phyloP scores from a whole-genome alignment of 179 eudicot genomes.

The Silene noctiflora region DNA sequence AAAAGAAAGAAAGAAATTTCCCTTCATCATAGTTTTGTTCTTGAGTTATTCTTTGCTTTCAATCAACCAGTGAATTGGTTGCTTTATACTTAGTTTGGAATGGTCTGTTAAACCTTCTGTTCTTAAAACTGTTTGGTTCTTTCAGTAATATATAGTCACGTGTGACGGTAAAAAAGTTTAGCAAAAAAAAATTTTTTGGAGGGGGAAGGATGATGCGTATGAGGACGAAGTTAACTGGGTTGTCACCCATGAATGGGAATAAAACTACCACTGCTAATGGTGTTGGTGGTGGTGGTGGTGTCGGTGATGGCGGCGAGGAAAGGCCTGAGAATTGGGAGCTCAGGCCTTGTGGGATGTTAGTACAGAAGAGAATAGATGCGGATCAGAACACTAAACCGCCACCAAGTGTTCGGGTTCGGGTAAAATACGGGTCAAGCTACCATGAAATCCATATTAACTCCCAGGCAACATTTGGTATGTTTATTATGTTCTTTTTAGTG shows the following conservation, averaged over 20 bases:
- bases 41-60: conserved; percentile 3
- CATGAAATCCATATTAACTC: conserved; percentile 62
- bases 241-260: conserved; percentile 35
- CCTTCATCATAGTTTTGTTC: neutral
- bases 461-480: conserved; percentile 66
- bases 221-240: conserved; percentile 48
- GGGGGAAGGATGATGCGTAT: conserved; percentile 45
- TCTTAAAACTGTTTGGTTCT: neutral
- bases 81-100: neutral
- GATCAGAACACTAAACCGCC: conserved; percentile 38
- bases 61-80: conserved; percentile 20
- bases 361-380: conserved; percentile 55
- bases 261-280: neutral
- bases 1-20: too few relatives aligned
- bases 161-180: conserved; percentile 23
- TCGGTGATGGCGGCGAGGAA: conserved; percentile 19
- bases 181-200: neutral
- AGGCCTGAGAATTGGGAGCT: conserved; percentile 58
- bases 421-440: conserved; percentile 50
- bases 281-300: conserved; percentile 25
- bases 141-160: conserved; percentile 25
- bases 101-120: too few relatives aligned
- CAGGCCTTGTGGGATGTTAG: conserved; percentile 72
- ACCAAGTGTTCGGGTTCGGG: conserved; percentile 58
- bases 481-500: neutral